These are phyloP conservation scores for Trichophyton simii DNA, from an alignment of 2,329 filamentous ascomycete genomes.

Conservation along the genomic window DNA sequence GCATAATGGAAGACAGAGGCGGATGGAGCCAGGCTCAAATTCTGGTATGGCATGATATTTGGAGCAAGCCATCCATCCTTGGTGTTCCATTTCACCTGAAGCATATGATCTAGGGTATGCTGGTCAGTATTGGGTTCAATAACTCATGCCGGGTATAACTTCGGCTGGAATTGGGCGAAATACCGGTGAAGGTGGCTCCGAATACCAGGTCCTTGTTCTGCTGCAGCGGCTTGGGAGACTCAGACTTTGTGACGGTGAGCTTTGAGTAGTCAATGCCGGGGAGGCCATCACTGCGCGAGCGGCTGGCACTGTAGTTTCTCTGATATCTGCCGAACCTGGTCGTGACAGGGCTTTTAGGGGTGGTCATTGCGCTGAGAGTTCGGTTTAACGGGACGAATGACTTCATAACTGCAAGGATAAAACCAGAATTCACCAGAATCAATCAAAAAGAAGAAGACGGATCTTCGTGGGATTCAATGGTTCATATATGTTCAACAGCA, in stretches of 20 bases:
- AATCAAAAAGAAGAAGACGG: background rate
- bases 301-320: constrained; percentile 34
- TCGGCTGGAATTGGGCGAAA: constrained; percentile 8
- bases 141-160: background rate
- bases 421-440: background rate
- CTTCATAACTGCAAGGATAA: constrained; percentile 7
- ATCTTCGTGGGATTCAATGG: background rate
- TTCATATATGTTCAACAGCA: background rate
- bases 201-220: constrained; percentile 78
- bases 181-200: constrained; percentile 81
- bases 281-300: constrained; percentile 28
- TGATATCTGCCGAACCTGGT: constrained; percentile 20
- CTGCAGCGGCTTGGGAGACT: constrained; percentile 58
- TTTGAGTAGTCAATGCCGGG: constrained; percentile 64
- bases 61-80: constrained; percentile 71
- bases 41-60: constrained; percentile 85
- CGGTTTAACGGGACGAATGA: constrained; percentile 4
- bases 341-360: constrained; percentile 1
- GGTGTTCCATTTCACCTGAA: constrained; percentile 84
- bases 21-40: constrained; percentile 88
- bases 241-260: constrained; percentile 62
- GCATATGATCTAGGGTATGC: constrained; percentile 73
- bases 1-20: constrained; percentile 98
- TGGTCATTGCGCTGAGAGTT: constrained; percentile 6
- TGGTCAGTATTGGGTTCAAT: background rate